Evolutionary conservation across 1,139 yeast genomes (phyloP).

Genomic region (Pichia sp.): DNA sequence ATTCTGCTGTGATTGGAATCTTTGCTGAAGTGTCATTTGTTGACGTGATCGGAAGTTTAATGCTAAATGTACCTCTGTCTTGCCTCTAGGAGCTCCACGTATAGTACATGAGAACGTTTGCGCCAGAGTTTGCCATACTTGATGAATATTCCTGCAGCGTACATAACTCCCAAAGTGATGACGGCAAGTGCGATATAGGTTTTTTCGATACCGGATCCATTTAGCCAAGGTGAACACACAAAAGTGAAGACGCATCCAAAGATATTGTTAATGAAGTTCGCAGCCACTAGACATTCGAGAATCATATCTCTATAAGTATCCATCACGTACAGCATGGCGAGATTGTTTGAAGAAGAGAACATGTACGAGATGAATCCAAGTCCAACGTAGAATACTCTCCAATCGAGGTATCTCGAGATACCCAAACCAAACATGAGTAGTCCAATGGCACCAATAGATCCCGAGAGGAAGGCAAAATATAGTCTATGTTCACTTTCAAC

Average conservation of each 20-base stretch:
- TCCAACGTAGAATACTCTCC: conserved; percentile 33
- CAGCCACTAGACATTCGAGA: conserved; percentile 34
- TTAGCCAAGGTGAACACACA: conserved; percentile 36
- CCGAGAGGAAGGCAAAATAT: conserved; percentile 32
- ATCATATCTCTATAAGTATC: conserved; percentile 37
- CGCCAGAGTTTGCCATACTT: conserved; percentile 34
- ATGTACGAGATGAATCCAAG: conserved; percentile 34
- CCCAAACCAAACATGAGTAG: conserved; percentile 34
- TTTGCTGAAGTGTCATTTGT: no score
- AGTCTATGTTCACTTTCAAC: conserved; percentile 36
- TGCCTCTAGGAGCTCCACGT: conserved; percentile 20
- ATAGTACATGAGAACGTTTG: conserved; percentile 27
- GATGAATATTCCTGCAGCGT: conserved; percentile 29
- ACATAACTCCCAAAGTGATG: conserved; percentile 29
- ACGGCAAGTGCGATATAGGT: conserved; percentile 34
- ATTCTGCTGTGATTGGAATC: no score
- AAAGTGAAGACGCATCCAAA: conserved; percentile 36
- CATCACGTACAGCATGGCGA: conserved; percentile 35
- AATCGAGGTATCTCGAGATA: conserved; percentile 28
- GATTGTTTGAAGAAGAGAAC: conserved; percentile 34
- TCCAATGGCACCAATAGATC: conserved; percentile 33
- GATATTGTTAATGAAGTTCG: conserved; percentile 32
- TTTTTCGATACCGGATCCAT: conserved; percentile 29
- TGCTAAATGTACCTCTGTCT: no score
- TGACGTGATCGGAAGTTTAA: no score